A percentile compares a stretch with the other conserved stretches of the same genome.
Conservation (phyloP, 2,329 filamentous ascomycete genomes). For the Dryadomyces quercus-mongolicae region DNA sequence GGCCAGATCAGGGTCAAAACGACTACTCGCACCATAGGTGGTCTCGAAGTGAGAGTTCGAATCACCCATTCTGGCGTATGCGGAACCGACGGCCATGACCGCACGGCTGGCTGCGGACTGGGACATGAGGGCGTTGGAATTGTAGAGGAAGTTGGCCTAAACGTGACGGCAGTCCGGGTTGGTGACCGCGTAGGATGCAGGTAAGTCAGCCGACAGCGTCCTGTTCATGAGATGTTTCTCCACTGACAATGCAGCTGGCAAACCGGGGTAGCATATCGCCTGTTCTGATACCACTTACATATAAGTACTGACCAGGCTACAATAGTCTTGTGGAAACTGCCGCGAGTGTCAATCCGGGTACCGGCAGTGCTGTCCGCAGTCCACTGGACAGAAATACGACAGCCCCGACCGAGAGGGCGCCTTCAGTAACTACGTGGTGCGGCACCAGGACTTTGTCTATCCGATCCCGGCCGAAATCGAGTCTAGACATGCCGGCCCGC, state of each 20-base stretch:
- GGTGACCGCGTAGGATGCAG: slow-evolving; percentile 81
- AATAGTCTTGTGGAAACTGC: slow-evolving; percentile 4
- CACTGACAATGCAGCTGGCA: background rate
- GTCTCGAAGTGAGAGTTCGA: slow-evolving; percentile 15
- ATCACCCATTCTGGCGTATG: slow-evolving; percentile 52
- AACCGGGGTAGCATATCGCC: background rate
- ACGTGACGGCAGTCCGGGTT: slow-evolving; percentile 66
- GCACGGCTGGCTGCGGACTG: slow-evolving; percentile 49
- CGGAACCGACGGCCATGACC: slow-evolving; percentile 66
- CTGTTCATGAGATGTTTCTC: background rate
- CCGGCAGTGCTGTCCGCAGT: slow-evolving; percentile 4
- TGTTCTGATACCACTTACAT: background rate
- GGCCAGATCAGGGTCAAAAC: background rate
- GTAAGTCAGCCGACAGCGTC: slow-evolving; percentile 50
- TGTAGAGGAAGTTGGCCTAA: slow-evolving; percentile 67
- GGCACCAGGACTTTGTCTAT: slow-evolving; percentile 7
- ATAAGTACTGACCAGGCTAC: too few species aligned
- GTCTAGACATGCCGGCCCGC: slow-evolving; percentile 1
- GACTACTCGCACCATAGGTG: background rate
- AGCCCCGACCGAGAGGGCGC: slow-evolving; percentile 2
- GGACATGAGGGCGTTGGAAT: slow-evolving; percentile 72
- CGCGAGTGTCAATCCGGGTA: slow-evolving; percentile 4
- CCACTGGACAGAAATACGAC: slow-evolving; percentile 3
- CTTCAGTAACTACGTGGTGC: slow-evolving; percentile 5
- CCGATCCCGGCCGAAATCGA: slow-evolving; percentile 2